Base-by-base conservation (phyloP, 192 early-diverging fungal species). In the Dissophora ornata region DNA sequence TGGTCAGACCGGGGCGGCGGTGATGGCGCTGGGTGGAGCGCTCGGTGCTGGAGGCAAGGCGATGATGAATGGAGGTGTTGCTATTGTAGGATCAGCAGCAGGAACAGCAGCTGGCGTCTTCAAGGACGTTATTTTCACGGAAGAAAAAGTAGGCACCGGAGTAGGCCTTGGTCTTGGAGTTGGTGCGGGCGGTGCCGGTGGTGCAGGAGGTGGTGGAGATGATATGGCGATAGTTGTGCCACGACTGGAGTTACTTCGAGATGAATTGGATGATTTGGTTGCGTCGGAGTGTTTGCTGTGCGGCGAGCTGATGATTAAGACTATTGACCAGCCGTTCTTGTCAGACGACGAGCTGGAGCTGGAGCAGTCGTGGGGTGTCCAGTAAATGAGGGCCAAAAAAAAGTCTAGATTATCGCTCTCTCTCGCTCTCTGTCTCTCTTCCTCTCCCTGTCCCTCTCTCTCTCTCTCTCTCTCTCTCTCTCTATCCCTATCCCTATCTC, bases 261-360 rank as follows among this genome's bases (percentile, higher is more conserved):
- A 84, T 30, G 82, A 84, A 40, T 28, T 84, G 33, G 82, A 84
- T 42, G 82, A 78, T 63, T 56, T 81, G 28, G 80, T 81, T 19
- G 82, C 80, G 12, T 79, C 85, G 18, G 97, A 99, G 79, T 99
- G 98, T 81, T 81, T 93, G 21, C 73, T 98, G n/a, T 99, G 98
- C 49, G 95, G 97, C 13, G 98, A 99, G 62, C 73, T 91, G 21
- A 98, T 98, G 92, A 97, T 99, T 62, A 91, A 90, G 58, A 89
- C 90, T 11, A 90, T 97, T 28, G 92, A 92, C 41, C 83, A 89
- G 55, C 91, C 93, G 13, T 96, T 98, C 69, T 77, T 95, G 21
- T 77, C 80, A 33, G 67, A 66, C 41, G 88, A 91, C 26, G 82
- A 89, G 64, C 58, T 65, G 13, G 84, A 84, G 10, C 61, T 78